A percentile compares a stretch with the other conserved stretches of the same genome.
Evolutionary conservation across 495 filamentous ascomycete genomes (phyloP).

Genomic region (Xylaria nigripes): DNA sequence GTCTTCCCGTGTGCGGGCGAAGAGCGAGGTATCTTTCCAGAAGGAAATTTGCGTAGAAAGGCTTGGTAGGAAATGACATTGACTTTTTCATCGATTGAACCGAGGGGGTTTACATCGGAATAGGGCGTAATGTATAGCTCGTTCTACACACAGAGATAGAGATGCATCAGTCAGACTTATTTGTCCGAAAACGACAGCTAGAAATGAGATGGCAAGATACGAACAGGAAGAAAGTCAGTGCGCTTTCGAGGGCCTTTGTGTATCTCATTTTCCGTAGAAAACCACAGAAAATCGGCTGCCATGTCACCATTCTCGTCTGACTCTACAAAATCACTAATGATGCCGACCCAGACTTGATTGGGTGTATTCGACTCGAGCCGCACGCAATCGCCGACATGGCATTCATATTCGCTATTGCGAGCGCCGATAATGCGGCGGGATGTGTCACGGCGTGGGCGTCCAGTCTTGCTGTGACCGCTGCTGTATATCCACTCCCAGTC

Average conservation of each 20-base stretch:
- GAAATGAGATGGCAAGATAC: slow-evolving; percentile 2
- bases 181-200: background rate
- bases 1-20: slow-evolving; percentile 77
- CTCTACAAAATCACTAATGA: slow-evolving; percentile 70
- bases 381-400: slow-evolving; percentile 70
- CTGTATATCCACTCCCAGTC: slow-evolving; percentile 93
- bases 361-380: slow-evolving; percentile 79
- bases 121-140: slow-evolving; percentile 86
- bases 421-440: slow-evolving; percentile 62
- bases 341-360: slow-evolving; percentile 82
- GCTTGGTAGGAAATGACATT: slow-evolving; percentile 61
- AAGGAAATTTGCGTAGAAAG: slow-evolving; percentile 63
- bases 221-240: slow-evolving; percentile 64
- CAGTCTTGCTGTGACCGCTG: slow-evolving; percentile 8
- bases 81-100: slow-evolving; percentile 84
- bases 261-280: slow-evolving; percentile 84
- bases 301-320: slow-evolving; percentile 57
- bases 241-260: slow-evolving; percentile 73
- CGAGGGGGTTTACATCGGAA: slow-evolving; percentile 78
- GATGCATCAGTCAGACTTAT: slow-evolving; percentile 6
- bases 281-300: slow-evolving; percentile 78
- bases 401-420: slow-evolving; percentile 77
- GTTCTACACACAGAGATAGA: slow-evolving; percentile 42
- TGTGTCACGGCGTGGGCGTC: slow-evolving; percentile 17
- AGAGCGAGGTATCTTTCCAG: slow-evolving; percentile 62